Percentiles rank a stretch among this genome's conserved stretches.
phyloP scores from a whole-genome alignment of 2,329 filamentous ascomycete species.

The Septoria petroselini region DNA sequence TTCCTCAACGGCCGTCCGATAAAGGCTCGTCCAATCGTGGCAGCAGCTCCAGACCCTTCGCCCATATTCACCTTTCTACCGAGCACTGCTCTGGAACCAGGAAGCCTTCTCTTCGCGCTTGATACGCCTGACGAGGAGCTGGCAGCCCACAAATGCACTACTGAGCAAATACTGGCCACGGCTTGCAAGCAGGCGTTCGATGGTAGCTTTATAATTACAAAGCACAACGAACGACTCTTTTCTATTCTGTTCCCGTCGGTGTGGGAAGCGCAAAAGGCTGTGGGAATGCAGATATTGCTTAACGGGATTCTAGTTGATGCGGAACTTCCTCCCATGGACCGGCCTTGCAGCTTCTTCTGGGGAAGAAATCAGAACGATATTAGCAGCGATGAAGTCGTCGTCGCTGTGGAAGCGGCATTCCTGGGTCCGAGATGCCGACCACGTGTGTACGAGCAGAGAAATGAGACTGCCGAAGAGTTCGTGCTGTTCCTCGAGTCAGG shows the following conservation, averaged over 20 bases:
- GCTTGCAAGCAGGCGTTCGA: not conserved
- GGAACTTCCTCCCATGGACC: not conserved
- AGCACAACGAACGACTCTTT: not conserved
- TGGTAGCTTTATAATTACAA: not conserved
- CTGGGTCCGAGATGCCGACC: not conserved
- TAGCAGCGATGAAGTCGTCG: not conserved
- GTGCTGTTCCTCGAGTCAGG: not conserved
- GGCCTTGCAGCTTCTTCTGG: conserved; percentile 5
- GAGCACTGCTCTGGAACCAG: not conserved
- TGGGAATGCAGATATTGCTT: not conserved
- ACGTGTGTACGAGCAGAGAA: not conserved
- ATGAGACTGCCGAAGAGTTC: not conserved
- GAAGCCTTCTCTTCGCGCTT: conserved; percentile 1
- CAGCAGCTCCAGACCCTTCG: too few relatives aligned
- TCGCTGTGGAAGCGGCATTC: not conserved
- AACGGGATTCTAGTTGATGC: not conserved
- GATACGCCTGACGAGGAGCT: not conserved
- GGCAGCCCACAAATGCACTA: not conserved
- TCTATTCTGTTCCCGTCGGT: not conserved
- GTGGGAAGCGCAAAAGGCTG: not conserved
- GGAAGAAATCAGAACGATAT: not conserved
- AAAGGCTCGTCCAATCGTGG: too few relatives aligned
- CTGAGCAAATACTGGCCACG: not conserved
- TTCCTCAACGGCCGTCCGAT: too few relatives aligned
- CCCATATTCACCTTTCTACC: not conserved